Conservation (phyloP, 345 rosid species). For the Citrus sinensis region DNA sequence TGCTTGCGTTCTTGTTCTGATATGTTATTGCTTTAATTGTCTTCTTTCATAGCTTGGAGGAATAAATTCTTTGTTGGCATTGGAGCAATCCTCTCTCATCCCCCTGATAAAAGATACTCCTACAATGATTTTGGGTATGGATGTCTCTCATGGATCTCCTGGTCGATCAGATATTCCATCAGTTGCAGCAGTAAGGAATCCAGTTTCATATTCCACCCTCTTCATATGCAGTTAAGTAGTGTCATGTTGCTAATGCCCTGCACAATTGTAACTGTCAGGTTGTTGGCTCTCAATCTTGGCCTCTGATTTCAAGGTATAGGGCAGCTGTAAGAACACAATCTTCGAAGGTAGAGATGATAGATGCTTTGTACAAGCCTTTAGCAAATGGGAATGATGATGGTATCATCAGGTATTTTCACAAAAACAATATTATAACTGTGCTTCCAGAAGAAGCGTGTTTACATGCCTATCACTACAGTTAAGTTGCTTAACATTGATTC, state of each 20-base stretch:
- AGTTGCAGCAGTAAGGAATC: constrained; percentile 63
- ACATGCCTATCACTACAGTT: not conserved
- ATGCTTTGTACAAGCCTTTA: constrained; percentile 71
- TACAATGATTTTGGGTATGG: constrained; percentile 95
- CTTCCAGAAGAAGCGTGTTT: not conserved
- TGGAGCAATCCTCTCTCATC: constrained; percentile 45
- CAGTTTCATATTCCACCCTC: not conserved
- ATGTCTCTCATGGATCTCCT: constrained; percentile 92
- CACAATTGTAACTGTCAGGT: constrained; percentile 46
- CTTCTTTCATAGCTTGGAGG: constrained; percentile 73
- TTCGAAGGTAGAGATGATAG: constrained; percentile 80
- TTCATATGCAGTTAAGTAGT: not conserved
- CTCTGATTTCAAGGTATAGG: constrained; percentile 76
- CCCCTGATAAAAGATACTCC: constrained; percentile 67
- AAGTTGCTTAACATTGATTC: not conserved
- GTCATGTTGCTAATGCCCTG: constrained; percentile 3
- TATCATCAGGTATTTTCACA: constrained; percentile 60
- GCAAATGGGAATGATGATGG: constrained; percentile 64
- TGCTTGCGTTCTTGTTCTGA: not conserved
- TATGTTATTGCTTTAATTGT: not conserved
- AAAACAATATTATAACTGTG: not conserved
- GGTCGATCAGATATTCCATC: constrained; percentile 75
- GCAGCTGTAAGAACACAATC: constrained; percentile 90
- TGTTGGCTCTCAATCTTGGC: constrained; percentile 86
- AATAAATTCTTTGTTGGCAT: constrained; percentile 76